A percentile compares a stretch with the other conserved stretches of the same genome.
Conservation (phyloP, 2,329 filamentous ascomycete genomes). For the Arthrinium phaeospermum region DNA sequence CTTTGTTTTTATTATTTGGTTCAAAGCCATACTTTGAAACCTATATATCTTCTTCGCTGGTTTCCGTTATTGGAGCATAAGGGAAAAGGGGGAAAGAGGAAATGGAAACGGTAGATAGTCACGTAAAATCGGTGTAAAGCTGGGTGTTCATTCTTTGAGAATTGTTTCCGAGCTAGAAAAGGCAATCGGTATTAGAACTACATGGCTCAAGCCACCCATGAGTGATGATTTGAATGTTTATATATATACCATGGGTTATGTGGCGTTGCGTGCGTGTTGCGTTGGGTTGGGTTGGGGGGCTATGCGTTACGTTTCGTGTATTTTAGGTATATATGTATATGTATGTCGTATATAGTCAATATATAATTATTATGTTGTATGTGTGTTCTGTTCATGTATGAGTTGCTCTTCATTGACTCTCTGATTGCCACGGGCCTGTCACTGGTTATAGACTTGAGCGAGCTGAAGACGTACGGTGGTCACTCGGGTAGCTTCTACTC, state of each 20-base stretch:
- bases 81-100: slow-evolving; percentile 18
- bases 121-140: slow-evolving; percentile 27
- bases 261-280: slow-evolving; percentile 5
- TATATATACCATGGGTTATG: slow-evolving; percentile 24
- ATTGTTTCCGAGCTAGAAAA: slow-evolving; percentile 33
- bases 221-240: slow-evolving; percentile 39
- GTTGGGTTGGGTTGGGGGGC: slow-evolving; percentile 28
- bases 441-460: neutral
- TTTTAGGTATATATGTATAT: slow-evolving; percentile 27
- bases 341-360: slow-evolving; percentile 25
- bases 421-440: neutral
- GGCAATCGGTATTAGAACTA: slow-evolving; percentile 36
- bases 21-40: slow-evolving; percentile 24
- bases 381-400: neutral
- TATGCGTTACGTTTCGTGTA: slow-evolving; percentile 27
- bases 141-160: slow-evolving; percentile 30
- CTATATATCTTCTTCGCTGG: slow-evolving; percentile 24
- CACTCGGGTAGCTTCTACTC: no score
- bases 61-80: slow-evolving; percentile 10
- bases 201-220: slow-evolving; percentile 39
- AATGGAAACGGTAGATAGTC: slow-evolving; percentile 29
- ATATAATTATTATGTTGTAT: slow-evolving; percentile 20
- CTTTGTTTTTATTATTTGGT: slow-evolving; percentile 21
- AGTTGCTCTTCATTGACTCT: no score
- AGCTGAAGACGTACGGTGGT: no score